A percentile compares a stretch with the other conserved stretches of the same genome.
phyloP scores from a whole-genome alignment of 116 monocot species.

The Dioscorea cayenensis region DNA sequence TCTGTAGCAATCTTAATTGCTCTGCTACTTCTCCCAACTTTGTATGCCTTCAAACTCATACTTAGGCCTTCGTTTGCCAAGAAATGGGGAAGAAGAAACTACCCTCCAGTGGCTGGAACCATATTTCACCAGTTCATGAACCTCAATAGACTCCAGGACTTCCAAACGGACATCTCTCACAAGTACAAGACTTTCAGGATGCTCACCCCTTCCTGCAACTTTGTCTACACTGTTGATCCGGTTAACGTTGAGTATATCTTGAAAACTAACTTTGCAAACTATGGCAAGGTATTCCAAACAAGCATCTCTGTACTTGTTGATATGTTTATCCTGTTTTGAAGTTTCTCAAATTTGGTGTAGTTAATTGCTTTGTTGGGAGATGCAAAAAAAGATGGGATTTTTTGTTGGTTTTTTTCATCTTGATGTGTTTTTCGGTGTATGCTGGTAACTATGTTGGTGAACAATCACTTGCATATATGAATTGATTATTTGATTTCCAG shows the following conservation, averaged over 20 bases:
- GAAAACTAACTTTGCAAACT: constrained; percentile 18
- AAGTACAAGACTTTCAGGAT: constrained; percentile 28
- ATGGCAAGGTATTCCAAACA: constrained; percentile 23
- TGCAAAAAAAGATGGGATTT: too few relatives aligned
- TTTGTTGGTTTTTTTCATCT: too few relatives aligned
- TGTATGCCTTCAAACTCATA: neutral
- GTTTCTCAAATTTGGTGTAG: neutral
- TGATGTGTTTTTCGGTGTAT: too few relatives aligned
- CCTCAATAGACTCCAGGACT: constrained; percentile 15
- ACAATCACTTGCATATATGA: too few relatives aligned
- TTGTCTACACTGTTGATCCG: constrained; percentile 28
- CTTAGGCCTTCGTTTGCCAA: neutral
- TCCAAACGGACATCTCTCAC: constrained; percentile 21
- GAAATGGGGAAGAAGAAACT: neutral
- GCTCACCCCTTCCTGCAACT: neutral
- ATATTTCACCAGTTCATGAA: constrained; percentile 16
- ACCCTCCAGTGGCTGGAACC: constrained; percentile 19
- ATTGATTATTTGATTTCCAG: too few relatives aligned
- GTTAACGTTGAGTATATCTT: constrained; percentile 31
- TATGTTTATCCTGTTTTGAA: too few relatives aligned
- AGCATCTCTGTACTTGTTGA: neutral
- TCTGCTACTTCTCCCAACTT: neutral
- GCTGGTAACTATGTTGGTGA: too few relatives aligned
- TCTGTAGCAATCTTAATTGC: neutral
- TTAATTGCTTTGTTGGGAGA: too few relatives aligned